phyloP scores from a whole-genome alignment of 768 basidiomycete genomes.

The Termitomyces sp. region DNA sequence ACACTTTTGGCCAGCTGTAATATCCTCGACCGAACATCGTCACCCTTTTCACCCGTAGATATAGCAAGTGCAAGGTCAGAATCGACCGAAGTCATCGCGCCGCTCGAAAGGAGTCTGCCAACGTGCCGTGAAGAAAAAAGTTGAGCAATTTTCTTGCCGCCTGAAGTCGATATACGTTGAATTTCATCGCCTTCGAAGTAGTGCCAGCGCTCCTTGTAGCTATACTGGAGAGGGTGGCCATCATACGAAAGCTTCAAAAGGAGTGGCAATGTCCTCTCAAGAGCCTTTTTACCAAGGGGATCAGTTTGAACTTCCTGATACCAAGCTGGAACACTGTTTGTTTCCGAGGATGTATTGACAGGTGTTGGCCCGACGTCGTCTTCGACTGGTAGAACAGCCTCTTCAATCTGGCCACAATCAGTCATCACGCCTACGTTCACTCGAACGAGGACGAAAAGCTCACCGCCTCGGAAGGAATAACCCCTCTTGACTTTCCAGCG shows the following conservation, averaged over 20 bases:
- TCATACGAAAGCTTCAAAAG: slow-evolving; percentile 64
- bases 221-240: slow-evolving; percentile 55
- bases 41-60: slow-evolving; percentile 37
- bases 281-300: slow-evolving; percentile 35
- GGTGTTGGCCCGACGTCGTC: neutral
- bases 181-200: slow-evolving; percentile 34
- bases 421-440: neutral
- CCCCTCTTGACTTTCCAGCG: slow-evolving; percentile 64
- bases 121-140: slow-evolving; percentile 48
- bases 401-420: slow-evolving; percentile 3
- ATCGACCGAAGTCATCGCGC: slow-evolving; percentile 38
- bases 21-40: slow-evolving; percentile 31
- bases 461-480: slow-evolving; percentile 30
- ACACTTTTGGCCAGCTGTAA: slow-evolving; percentile 37
- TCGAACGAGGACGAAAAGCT: slow-evolving; percentile 6
- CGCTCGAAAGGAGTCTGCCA: slow-evolving; percentile 38
- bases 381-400: neutral
- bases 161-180: slow-evolving; percentile 39
- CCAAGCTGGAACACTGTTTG: slow-evolving; percentile 49
- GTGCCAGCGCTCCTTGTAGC: slow-evolving; percentile 65
- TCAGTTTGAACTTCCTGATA: slow-evolving; percentile 45
- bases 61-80: slow-evolving; percentile 42
- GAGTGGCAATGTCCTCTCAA: slow-evolving; percentile 61
- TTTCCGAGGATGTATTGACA: neutral
- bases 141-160: slow-evolving; percentile 36